Percentiles rank a stretch among this genome's conserved stretches.
These are phyloP conservation scores for Vanrija sp. DNA, from an alignment of 1,284 basidiomycete genomes.

Conservation along the genomic window DNA sequence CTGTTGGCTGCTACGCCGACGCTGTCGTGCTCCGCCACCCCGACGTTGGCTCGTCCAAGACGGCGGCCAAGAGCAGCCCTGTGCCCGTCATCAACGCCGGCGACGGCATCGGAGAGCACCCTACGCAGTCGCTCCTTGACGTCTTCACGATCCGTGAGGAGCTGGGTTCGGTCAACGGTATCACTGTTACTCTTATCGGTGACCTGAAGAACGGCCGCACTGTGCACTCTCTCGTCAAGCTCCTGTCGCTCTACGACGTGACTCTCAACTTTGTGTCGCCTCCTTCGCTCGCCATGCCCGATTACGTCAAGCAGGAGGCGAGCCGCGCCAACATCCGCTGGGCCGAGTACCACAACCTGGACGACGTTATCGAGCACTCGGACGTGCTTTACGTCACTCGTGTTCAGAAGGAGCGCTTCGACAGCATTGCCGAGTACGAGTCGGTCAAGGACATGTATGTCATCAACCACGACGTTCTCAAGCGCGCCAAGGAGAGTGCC, in stretches of 20 bases:
- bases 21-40: conserved; percentile 94
- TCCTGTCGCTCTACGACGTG: conserved; percentile 85
- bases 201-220: conserved; percentile 98
- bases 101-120: conserved; percentile 96
- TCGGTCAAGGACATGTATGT: conserved; percentile 89
- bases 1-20: conserved; percentile 93
- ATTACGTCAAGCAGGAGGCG: conserved; percentile 74
- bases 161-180: conserved; percentile 94
- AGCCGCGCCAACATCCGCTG: conserved; percentile 77
- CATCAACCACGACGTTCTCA: conserved; percentile 87
- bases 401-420: conserved; percentile 93
- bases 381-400: conserved; percentile 97
- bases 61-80: conserved; percentile 89
- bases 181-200: conserved; percentile 88
- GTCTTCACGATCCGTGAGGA: conserved; percentile 98
- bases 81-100: conserved; percentile 96
- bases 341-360: conserved; percentile 75
- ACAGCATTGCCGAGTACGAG: conserved; percentile 75
- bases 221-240: conserved; percentile 89
- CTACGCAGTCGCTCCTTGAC: conserved; percentile 91
- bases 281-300: conserved; percentile 84
- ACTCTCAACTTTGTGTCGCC: conserved; percentile 96
- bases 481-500: conserved; percentile 89
- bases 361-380: conserved; percentile 86
- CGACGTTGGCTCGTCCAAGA: conserved; percentile 81